These are phyloP conservation scores for Nakaseomyces delphensis DNA, from an alignment of 1,139 yeast genomes.

Conservation along the genomic window DNA sequence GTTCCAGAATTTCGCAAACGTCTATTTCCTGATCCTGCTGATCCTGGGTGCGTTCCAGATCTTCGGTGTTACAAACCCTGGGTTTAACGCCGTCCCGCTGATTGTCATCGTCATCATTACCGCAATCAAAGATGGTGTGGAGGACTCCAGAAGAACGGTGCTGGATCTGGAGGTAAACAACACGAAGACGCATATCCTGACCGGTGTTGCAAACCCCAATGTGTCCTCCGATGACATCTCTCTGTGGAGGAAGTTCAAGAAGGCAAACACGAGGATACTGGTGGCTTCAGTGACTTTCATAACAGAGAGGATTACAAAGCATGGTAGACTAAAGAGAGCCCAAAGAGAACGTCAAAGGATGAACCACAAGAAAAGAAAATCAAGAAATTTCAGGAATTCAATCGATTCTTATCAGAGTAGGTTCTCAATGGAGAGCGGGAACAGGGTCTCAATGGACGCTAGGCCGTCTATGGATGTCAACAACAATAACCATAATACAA, in stretches of 20 bases:
- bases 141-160: slow-evolving; percentile 77
- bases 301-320: slow-evolving; percentile 33
- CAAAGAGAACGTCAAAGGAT: slow-evolving; percentile 16
- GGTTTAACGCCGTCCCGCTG: slow-evolving; percentile 84
- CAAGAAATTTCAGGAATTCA: slow-evolving; percentile 12
- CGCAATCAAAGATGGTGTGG: slow-evolving; percentile 90
- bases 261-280: slow-evolving; percentile 36
- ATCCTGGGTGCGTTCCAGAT: slow-evolving; percentile 81
- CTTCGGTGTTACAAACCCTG: slow-evolving; percentile 88
- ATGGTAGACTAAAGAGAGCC: slow-evolving; percentile 30
- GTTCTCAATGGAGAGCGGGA: slow-evolving; percentile 13
- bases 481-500: too few species aligned
- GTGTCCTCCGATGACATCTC: slow-evolving; percentile 52
- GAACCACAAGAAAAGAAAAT: slow-evolving; percentile 14
- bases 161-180: slow-evolving; percentile 83
- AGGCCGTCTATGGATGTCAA: slow-evolving; percentile 24
- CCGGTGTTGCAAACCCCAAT: slow-evolving; percentile 65
- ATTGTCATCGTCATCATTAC: slow-evolving; percentile 85
- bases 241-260: slow-evolving; percentile 53
- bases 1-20: slow-evolving; percentile 82
- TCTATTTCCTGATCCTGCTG: slow-evolving; percentile 72
- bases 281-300: slow-evolving; percentile 28
- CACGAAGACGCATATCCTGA: slow-evolving; percentile 68
- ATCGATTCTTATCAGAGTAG: slow-evolving; percentile 20
- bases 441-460: slow-evolving; percentile 25